Conservation (phyloP, 495 filamentous ascomycete genomes). For the Penicillium silybi region DNA sequence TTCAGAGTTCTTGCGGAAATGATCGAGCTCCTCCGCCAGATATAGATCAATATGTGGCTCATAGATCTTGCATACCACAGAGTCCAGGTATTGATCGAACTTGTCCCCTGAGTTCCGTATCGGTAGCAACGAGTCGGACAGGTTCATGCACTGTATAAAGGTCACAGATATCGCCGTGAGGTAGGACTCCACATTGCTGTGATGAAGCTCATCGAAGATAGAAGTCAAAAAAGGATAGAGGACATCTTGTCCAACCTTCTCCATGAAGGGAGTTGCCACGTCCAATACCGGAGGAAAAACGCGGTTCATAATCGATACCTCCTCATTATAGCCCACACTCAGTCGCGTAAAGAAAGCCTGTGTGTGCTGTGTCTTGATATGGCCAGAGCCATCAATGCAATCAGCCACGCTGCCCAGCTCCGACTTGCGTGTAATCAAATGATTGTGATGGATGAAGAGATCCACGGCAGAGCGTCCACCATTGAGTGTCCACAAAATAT, state of each 20-base stretch:
- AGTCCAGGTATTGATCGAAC: conserved; percentile 53
- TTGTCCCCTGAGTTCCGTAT: conserved; percentile 55
- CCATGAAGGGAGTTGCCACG: conserved; percentile 72
- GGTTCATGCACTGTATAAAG: conserved; percentile 77
- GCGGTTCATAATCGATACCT: conserved; percentile 74
- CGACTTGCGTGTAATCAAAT: conserved; percentile 69
- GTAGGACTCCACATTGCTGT: conserved; percentile 69
- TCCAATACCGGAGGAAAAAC: conserved; percentile 77
- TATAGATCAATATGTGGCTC: conserved; percentile 93
- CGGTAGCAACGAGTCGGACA: conserved; percentile 63
- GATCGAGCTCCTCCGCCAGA: conserved; percentile 85
- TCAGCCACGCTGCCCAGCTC: conserved; percentile 74
- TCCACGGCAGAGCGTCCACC: conserved; percentile 75
- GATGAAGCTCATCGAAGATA: conserved; percentile 86
- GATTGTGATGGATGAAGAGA: conserved; percentile 81
- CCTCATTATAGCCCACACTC: conserved; percentile 72
- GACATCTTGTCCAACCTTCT: conserved; percentile 79
- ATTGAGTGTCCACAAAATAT: conserved; percentile 78
- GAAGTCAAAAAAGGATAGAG: conserved; percentile 82
- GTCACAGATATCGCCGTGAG: conserved; percentile 81
- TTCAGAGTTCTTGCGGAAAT: conserved; percentile 72
- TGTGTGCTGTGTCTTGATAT: conserved; percentile 71
- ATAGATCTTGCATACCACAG: conserved; percentile 66
- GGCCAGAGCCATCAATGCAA: conserved; percentile 63
- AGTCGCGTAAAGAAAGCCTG: conserved; percentile 75